Base-by-base conservation (phyloP, 2,329 filamentous ascomycete species). In the Alternaria gaisen region DNA sequence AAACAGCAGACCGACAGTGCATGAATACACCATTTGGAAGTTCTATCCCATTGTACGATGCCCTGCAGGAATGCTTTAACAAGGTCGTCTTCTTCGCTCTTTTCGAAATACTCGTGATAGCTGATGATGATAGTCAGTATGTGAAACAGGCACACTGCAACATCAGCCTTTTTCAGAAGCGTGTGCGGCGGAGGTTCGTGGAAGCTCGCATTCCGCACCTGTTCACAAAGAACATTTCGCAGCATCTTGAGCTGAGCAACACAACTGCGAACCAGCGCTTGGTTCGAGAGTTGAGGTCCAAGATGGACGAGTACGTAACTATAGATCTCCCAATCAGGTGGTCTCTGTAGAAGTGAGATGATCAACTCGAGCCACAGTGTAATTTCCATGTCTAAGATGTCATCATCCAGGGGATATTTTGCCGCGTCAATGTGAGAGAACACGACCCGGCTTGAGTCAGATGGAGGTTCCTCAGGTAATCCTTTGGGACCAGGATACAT, bases 1-100 rank as follows among this genome's bases (percentile, higher is more conserved):
- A 97, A 93, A 76, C 94, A 97, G 81, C 94, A 98, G 61, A 99
- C 91, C 0, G 93, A 94, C 20, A 99, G 83, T 0, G 94, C 94
- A 77, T 99, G 94, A 54, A 99, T 97, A 79, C 95, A 99, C 63
- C 89, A 91, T 72, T 94, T 95, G 20, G 93, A 93, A 56, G 93
- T 96, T 65, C 91, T 87, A 71, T 97, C 93, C 86, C 90, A 93
- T 2, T 89, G 88, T 11, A 90, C 88, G 60, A 98, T 92, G 2
- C 94, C 94, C 57, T 91, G 86, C 67, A 96, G 88, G 74, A 99
- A 97, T 0, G 92, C 88, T 66, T 90, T 89, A 26, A 97, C 92
- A 36, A 97, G 89, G 41, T 97, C 93, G 71, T 97, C 94, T 75
- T 97, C 90, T 70, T 98, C 93, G 30, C 87, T 86, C 73, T 94